These are phyloP conservation scores for Pholiota molesta DNA, from an alignment of 768 basidiomycete species.

Conservation along the genomic window DNA sequence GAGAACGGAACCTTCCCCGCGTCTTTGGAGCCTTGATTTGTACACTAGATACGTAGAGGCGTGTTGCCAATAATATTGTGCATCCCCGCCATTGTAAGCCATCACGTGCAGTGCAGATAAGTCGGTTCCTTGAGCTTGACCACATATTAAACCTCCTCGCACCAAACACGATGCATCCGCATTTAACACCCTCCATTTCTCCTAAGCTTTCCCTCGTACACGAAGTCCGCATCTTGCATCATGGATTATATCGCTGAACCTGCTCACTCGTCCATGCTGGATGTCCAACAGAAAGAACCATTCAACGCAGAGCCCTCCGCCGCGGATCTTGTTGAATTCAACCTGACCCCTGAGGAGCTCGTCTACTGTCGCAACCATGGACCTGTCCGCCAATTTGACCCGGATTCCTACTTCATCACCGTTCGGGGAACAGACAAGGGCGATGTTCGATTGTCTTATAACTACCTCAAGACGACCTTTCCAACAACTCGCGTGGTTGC, in stretches of 20 bases:
- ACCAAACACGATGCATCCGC: slow-evolving; percentile 14
- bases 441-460: slow-evolving; percentile 37
- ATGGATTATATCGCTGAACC: slow-evolving; percentile 56
- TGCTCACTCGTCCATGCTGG: slow-evolving; percentile 47
- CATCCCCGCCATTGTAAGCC: slow-evolving; percentile 7
- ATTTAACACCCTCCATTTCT: neutral
- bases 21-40: slow-evolving; percentile 66
- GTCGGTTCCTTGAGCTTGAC: neutral
- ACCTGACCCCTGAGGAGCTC: slow-evolving; percentile 63
- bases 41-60: neutral
- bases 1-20: slow-evolving; percentile 93
- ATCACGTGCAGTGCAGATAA: slow-evolving; percentile 19
- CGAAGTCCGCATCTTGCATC: slow-evolving; percentile 21
- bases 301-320: slow-evolving; percentile 73
- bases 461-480: slow-evolving; percentile 43
- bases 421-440: slow-evolving; percentile 38
- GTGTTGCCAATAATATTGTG: slow-evolving; percentile 6
- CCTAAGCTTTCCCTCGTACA: slow-evolving; percentile 8
- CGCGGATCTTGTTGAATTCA: slow-evolving; percentile 57
- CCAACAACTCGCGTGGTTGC: slow-evolving; percentile 48
- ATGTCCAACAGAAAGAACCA: slow-evolving; percentile 50
- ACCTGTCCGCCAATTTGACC: slow-evolving; percentile 53
- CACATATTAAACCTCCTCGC: slow-evolving; percentile 5
- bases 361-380: slow-evolving; percentile 78
- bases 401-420: slow-evolving; percentile 43